Conservation (phyloP, 495 filamentous ascomycete species). For the Neurospora sp. region DNA sequence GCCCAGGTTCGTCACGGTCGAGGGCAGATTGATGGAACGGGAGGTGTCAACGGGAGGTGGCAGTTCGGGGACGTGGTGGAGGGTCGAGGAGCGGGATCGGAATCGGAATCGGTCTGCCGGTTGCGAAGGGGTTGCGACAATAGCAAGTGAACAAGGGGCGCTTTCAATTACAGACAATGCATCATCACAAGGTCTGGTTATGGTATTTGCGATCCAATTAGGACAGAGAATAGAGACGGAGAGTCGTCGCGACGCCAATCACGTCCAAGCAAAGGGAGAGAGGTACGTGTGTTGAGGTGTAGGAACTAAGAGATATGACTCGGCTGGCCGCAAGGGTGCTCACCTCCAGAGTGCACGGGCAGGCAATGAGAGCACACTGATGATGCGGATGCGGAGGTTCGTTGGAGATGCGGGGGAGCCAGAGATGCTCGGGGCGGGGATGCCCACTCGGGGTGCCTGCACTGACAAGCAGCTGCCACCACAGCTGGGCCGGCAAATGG, state of each 20-base stretch:
- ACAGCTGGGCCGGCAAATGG: not conserved
- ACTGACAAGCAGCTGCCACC: not conserved
- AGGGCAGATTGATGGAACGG: not conserved
- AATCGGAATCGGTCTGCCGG: not conserved
- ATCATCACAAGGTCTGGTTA: not conserved
- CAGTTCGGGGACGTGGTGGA: not conserved
- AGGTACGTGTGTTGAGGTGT: not conserved
- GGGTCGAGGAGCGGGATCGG: not conserved
- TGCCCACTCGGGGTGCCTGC: not conserved
- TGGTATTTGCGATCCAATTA: not conserved
- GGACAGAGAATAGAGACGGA: not conserved
- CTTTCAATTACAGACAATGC: not conserved
- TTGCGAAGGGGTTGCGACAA: not conserved
- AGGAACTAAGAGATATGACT: not conserved
- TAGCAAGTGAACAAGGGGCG: not conserved
- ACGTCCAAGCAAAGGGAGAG: not conserved
- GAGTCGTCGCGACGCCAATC: not conserved
- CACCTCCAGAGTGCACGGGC: not conserved
- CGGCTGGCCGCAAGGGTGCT: not conserved
- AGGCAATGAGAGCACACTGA: not conserved
- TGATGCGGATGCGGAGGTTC: not conserved
- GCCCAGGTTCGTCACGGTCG: slow-evolving; percentile 6
- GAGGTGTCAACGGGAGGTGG: not conserved
- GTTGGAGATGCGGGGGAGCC: not conserved
- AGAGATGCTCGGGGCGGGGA: not conserved